phyloP scores from a whole-genome alignment of 1,284 basidiomycete genomes.

The Ceratorhiza oryzae-sativae region DNA sequence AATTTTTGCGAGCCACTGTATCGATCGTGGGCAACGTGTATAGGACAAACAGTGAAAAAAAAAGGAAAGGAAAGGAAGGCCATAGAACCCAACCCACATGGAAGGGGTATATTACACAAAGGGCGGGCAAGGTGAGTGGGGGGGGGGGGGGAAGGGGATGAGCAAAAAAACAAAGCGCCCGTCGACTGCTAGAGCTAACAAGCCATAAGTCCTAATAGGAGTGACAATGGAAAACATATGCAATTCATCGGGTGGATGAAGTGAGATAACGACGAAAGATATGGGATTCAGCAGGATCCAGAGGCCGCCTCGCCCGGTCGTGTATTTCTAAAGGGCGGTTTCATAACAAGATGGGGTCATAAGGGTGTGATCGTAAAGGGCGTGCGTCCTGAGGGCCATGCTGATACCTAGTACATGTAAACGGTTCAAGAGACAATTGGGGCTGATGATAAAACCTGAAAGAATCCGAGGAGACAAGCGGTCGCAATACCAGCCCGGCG shows the following conservation, averaged over 20 bases:
- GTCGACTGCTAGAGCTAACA: background rate
- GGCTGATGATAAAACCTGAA: conserved; percentile 13
- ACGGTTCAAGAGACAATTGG: conserved; percentile 31
- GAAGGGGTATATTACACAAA: conserved; percentile 22
- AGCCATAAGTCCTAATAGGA: conserved; percentile 24
- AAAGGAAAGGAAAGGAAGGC: background rate
- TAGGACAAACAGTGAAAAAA: background rate
- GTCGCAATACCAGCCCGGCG: conserved; percentile 9
- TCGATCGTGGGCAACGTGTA: conserved; percentile 6
- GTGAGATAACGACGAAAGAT: background rate
- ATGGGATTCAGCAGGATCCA: conserved; percentile 33
- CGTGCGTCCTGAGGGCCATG: conserved; percentile 38
- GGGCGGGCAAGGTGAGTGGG: background rate
- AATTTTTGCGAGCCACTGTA: conserved; percentile 11
- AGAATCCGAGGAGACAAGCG: conserved; percentile 5
- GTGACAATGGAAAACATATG: background rate
- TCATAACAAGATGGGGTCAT: conserved; percentile 10
- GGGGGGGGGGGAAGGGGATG: background rate
- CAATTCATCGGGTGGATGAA: conserved; percentile 3
- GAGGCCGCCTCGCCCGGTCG: conserved; percentile 31
- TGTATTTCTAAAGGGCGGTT: conserved; percentile 7
- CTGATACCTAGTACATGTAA: conserved; percentile 35
- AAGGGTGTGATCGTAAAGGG: conserved; percentile 7
- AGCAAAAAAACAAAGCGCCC: background rate
- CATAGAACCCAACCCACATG: conserved; percentile 22